Base-by-base conservation (phyloP, 2,329 filamentous ascomycete genomes). In the Paraphoma chrysanthemicola region DNA sequence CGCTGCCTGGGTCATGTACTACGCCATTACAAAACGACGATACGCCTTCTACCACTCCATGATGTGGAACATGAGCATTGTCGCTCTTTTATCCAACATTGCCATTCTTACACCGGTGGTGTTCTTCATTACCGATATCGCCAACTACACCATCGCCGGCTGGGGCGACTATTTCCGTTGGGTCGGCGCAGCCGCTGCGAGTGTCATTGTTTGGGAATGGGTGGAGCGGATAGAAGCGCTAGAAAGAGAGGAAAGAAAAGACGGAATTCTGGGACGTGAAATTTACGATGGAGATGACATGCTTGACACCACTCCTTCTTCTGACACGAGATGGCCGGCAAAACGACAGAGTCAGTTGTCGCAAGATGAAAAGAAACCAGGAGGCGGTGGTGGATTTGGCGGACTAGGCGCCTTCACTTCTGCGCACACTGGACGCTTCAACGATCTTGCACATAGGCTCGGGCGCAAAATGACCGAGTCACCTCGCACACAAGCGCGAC, bases 121-220 rank as follows among this genome's bases (percentile, higher is more conserved):
- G 4, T 97, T 97, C 74, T 97, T 97, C 75, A 91, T 97, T 55
- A 82, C 96, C 64, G 93, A 97, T 72, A 93, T 97, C 47, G 89
- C 90, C 8, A 89, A 94, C 68, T 90, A 92, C 28, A 88, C 92
- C 59, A 89, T 97, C 59, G 91, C 91, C 39, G 92, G 90, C 8
- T 97, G 93, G 93, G 93, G 93, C 71, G 93, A 96, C 71, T 97
- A 97, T 71, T 93, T 97, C 44, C 85, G 93, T 69, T 97, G 93
- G 93, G 93, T 97, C n/a, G 93, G 93, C 46, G 93, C 93, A 1
- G 93, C 93, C 0, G 93, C 93, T 1, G 93, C 93, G 29, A 96
- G 92, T 77, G 93, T 97, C n/a, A 91, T 97, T 18, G 93, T 97
- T 2, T 97, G 93, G 93, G 93, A 97, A 77, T 97, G 93, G 93